Evolutionary conservation across 2,329 filamentous ascomycete genomes (phyloP).

Genomic region (Cytospora paraplurivora): DNA sequence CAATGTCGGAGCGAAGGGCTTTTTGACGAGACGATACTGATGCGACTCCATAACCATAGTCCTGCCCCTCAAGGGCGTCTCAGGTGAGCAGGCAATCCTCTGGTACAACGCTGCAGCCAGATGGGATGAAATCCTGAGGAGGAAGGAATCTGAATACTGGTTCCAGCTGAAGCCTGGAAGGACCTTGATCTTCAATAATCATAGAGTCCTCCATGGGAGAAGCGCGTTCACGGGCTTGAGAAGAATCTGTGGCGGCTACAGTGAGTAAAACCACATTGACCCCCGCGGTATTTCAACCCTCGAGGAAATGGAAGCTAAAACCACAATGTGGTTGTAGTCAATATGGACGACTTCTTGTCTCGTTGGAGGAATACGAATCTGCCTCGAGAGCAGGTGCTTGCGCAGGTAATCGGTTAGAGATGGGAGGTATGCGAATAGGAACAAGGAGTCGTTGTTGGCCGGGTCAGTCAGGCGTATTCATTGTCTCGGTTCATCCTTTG

Average conservation of each 20-base stretch:
- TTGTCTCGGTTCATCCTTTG: no score
- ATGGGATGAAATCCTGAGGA: constrained; percentile 71
- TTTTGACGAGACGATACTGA: neutral
- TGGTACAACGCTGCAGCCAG: constrained; percentile 84
- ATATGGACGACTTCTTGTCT: constrained; percentile 79
- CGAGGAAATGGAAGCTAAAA: constrained; percentile 22
- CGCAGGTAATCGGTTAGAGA: constrained; percentile 36
- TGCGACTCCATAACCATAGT: constrained; percentile 38
- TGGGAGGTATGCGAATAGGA: constrained; percentile 48
- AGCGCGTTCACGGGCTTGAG: constrained; percentile 80
- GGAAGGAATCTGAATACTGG: constrained; percentile 71
- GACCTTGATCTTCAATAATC: constrained; percentile 90
- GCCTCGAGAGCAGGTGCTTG: constrained; percentile 47
- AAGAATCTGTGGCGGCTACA: constrained; percentile 88
- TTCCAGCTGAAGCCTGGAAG: constrained; percentile 78
- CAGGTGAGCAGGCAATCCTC: constrained; percentile 42
- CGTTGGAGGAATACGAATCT: constrained; percentile 74
- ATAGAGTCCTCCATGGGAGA: constrained; percentile 88
- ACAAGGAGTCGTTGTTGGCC: neutral
- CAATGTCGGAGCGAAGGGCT: neutral
- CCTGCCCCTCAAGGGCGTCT: constrained; percentile 55
- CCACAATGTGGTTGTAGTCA: constrained; percentile 54
- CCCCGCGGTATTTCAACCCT: neutral
- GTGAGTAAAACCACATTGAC: constrained; percentile 53
- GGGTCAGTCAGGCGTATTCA: no score